Conservation (phyloP, 257 asterid genomes). For the Solanum neorickii region DNA sequence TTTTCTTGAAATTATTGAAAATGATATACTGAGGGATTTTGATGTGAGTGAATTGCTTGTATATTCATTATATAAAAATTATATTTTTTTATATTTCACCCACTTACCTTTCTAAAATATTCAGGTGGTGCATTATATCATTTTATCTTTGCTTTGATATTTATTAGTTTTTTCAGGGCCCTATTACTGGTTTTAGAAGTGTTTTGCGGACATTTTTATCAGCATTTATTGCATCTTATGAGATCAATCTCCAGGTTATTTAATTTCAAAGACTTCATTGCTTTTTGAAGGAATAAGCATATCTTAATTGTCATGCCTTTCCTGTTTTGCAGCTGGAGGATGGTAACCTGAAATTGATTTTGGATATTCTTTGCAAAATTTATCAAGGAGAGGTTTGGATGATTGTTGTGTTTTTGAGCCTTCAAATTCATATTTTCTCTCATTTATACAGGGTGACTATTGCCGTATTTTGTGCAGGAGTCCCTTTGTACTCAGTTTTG, state of each 20-base stretch:
- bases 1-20: conserved; percentile 68
- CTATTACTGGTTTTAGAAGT: conserved; percentile 65
- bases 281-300: neutral
- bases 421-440: neutral
- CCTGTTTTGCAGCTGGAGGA: conserved; percentile 57
- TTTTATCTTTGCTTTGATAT: neutral
- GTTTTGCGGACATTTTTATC: conserved; percentile 81
- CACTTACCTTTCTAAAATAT: neutral
- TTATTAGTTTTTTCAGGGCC: conserved; percentile 41
- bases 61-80: neutral
- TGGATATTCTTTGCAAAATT: conserved; percentile 74
- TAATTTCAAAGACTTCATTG: neutral
- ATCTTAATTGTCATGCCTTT: conserved; percentile 4
- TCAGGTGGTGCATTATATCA: neutral
- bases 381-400: conserved; percentile 87
- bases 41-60: conserved; percentile 48
- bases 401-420: neutral
- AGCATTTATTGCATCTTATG: conserved; percentile 83
- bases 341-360: conserved; percentile 50
- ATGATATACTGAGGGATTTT: conserved; percentile 55
- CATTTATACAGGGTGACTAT: conserved; percentile 9
- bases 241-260: conserved; percentile 79
- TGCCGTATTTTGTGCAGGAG: conserved; percentile 50
- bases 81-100: neutral
- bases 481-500: conserved; percentile 86